phyloP scores from a whole-genome alignment of 2,329 filamentous ascomycete species.

The Botryotinia globosa region DNA sequence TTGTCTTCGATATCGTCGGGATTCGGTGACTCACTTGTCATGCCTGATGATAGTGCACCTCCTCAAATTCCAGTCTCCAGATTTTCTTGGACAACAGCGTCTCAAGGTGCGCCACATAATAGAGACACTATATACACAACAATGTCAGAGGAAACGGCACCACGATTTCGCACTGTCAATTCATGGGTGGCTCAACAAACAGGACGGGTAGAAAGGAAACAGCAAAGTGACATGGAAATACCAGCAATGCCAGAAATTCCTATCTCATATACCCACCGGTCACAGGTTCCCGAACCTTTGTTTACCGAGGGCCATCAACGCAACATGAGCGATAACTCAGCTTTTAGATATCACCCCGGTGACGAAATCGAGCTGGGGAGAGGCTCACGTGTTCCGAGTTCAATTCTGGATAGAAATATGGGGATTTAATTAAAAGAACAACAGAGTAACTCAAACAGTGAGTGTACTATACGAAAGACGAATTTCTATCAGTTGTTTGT shows the following conservation, averaged over 20 bases:
- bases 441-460: not conserved
- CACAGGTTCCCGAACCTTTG: conserved; percentile 18
- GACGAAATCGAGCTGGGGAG: conserved; percentile 33
- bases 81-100: conserved; percentile 36
- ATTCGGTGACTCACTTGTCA: conserved; percentile 57
- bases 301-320: conserved; percentile 31
- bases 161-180: conserved; percentile 56
- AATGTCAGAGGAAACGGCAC: conserved; percentile 39
- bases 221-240: conserved; percentile 40
- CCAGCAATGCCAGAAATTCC: conserved; percentile 35
- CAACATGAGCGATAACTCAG: conserved; percentile 33
- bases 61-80: conserved; percentile 22
- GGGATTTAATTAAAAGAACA: conserved; percentile 25
- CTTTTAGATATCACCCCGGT: conserved; percentile 37
- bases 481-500: not conserved
- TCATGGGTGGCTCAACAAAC: conserved; percentile 67
- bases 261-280: not conserved
- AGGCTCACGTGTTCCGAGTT: conserved; percentile 35
- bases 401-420: conserved; percentile 35
- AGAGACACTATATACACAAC: conserved; percentile 38
- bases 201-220: conserved; percentile 50
- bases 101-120: conserved; percentile 25
- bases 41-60: conserved; percentile 38
- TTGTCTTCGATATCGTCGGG: conserved; percentile 62
- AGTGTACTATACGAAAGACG: not conserved